Evolutionary conservation across 2,329 filamentous ascomycete species (phyloP).

Genomic region (Chaetomiaceae sp.): DNA sequence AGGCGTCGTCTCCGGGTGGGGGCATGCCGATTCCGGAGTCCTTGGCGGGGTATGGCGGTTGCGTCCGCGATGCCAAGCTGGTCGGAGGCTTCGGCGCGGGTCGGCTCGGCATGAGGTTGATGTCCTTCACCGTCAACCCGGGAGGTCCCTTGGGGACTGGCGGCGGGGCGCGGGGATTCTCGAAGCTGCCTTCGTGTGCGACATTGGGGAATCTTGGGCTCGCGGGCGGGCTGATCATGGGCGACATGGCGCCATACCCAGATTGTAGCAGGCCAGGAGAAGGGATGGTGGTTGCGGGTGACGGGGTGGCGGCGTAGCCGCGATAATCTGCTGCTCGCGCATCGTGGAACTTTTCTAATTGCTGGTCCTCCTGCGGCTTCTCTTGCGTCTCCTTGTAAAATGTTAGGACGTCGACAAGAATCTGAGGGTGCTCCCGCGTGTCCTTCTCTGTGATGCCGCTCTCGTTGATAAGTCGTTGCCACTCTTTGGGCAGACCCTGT

Average conservation of each 20-base stretch:
- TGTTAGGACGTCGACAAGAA: constrained; percentile 89
- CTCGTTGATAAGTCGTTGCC: constrained; percentile 91
- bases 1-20: constrained; percentile 50
- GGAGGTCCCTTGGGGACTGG: constrained; percentile 64
- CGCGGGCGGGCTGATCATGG: constrained; percentile 68
- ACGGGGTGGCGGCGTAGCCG: constrained; percentile 34
- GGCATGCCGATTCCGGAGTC: constrained; percentile 60
- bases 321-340: constrained; percentile 56
- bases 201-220: constrained; percentile 80
- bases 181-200: constrained; percentile 89
- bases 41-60: constrained; percentile 51
- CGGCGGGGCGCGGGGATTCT: constrained; percentile 89
- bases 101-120: constrained; percentile 68
- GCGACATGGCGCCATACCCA: constrained; percentile 52
- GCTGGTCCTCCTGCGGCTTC: constrained; percentile 70
- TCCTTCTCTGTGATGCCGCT: constrained; percentile 96
- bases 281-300: constrained; percentile 38
- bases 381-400: constrained; percentile 96
- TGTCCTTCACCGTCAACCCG: constrained; percentile 44
- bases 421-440: constrained; percentile 90
- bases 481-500: constrained; percentile 92
- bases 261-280: constrained; percentile 50
- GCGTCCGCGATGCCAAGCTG: constrained; percentile 50
- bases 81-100: constrained; percentile 84
- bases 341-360: constrained; percentile 95